Base-by-base conservation (phyloP, 2,329 filamentous ascomycete species). In the Exutisphaerella laricina region DNA sequence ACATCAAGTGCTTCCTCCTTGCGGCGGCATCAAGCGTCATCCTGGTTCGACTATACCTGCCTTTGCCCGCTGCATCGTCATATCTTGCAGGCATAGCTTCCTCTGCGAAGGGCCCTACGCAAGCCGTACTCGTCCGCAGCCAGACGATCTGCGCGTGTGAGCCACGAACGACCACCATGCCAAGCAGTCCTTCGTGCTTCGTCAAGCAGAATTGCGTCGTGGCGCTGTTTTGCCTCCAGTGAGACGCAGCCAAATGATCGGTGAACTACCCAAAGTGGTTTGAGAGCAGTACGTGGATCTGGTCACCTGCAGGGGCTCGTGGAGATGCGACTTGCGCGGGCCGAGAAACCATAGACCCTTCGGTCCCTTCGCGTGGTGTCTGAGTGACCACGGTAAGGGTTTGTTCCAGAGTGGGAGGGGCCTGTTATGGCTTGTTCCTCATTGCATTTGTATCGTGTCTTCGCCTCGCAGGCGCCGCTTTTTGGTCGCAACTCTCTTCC, bases 271-370 rank as follows among this genome's bases (percentile, higher is more conserved):
- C 20, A 14, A 31, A 29, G 31, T 12, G 31, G 32, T 34, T 18
- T n/a, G 31, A 5, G 21, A 18, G n/a, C 18, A 30, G 21, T 12
- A 14, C n/a, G 13, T 43, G 32, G 14, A 20, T 41, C 10, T 35
- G 40, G 31, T 37, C 40, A 35, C 32, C 23, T 37, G 40, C 40
- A 43, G 40, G 40, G 40, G 32, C 29, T 35, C 32, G n/a, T n/a
- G n/a, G 40, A 25, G 22, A 35, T 29, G 38, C 38, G 26, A 23
- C 28, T 33, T 23, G 25, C 23, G 32, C 32, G 32, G 40, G 23
- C 29, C 38, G 18, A 29, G 25, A n/a, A n/a, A n/a, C n/a, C n/a
- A n/a, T n/a, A n/a, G n/a, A 41, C 39, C 39, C 23, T 34, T 35
- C 18, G 17, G 32, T 18, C 18, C 38, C 38, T 30, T 40, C 29